Evolutionary conservation across 805 yeast species (phyloP), one percentile per base, ranked within the genome.

Genomic region (Candida ipomoeae): DNA sequence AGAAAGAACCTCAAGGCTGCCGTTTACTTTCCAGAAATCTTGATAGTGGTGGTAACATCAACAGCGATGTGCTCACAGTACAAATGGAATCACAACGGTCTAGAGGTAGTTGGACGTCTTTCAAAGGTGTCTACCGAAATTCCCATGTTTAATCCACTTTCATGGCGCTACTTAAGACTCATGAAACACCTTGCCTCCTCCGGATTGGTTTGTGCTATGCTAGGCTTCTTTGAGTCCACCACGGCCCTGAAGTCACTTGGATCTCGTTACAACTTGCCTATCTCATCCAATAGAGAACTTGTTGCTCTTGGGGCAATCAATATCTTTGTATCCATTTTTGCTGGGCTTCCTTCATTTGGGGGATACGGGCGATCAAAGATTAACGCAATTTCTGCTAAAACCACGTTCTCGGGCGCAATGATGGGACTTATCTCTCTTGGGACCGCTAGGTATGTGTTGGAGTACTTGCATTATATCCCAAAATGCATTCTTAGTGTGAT

Each of bases 291-390:
- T 65, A 79, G 97, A 53, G 99, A 92, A 64, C 70, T 92, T 39
- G 91, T 94, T 4, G 97, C 97, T 0, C 71, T 92, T 31, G 98
- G 99, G 1, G 68, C 79, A 13, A 81, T 86, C 49, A 92, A 91
- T 58, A 52, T 89, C 1, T 68, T 78, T 0, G 83, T 84, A 0
- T 78, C 89, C 3, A 64, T 82, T 48, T 86, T 88, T 40, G 81
- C 81, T 1, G 86, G 90, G 0, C 70, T 92, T 14, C 97, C 99
- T 0, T 82, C 96, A 0, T 91, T 91, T 74, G 99, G 98, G 8
- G 98, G 98, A 0, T 92, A 91, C 62, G 98, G 97, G 1, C 78
- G 98, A 60, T 86, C 96, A 15, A 90, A 87, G 61, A 84, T 92
- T 51, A 92, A 92, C 69, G 86, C 91, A 1, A 71, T 89, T 46